phyloP scores from a whole-genome alignment of 805 yeast genomes.

The Nakazawaea pomicola region DNA sequence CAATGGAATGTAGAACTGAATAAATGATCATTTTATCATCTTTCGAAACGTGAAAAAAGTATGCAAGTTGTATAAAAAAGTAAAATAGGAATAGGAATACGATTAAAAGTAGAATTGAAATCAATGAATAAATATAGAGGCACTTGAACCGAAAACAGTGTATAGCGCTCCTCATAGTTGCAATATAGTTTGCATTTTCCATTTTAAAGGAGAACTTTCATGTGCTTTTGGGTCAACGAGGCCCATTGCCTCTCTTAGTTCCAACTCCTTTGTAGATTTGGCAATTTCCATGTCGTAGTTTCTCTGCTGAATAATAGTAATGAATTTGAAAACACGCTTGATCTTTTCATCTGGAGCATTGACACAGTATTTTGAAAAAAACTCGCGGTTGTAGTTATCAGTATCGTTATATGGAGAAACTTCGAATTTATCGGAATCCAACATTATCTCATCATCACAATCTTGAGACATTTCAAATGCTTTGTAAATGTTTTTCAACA shows the following conservation, averaged over 20 bases:
- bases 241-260: slow-evolving; percentile 4
- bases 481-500: slow-evolving; percentile 13
- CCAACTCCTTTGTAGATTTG: slow-evolving; percentile 4
- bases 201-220: slow-evolving; percentile 14
- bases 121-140: background rate
- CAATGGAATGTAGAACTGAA: background rate
- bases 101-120: background rate
- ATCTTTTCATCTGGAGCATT: slow-evolving; percentile 21
- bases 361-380: slow-evolving; percentile 19
- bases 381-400: slow-evolving; percentile 22
- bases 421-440: slow-evolving; percentile 16
- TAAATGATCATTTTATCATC: no score
- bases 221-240: background rate
- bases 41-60: no score
- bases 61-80: no score
- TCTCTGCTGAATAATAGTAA: slow-evolving; percentile 22
- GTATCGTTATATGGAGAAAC: slow-evolving; percentile 15
- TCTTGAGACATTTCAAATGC: slow-evolving; percentile 5
- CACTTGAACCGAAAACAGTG: background rate
- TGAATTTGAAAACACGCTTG: slow-evolving; percentile 23
- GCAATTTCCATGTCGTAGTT: slow-evolving; percentile 18
- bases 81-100: no score
- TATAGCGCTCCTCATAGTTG: slow-evolving; percentile 4
- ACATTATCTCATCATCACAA: slow-evolving; percentile 1
- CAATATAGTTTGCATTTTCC: slow-evolving; percentile 17